phyloP scores from a whole-genome alignment of 169 alveolate species.

The Pseudocohnilembus persalinus region DNA sequence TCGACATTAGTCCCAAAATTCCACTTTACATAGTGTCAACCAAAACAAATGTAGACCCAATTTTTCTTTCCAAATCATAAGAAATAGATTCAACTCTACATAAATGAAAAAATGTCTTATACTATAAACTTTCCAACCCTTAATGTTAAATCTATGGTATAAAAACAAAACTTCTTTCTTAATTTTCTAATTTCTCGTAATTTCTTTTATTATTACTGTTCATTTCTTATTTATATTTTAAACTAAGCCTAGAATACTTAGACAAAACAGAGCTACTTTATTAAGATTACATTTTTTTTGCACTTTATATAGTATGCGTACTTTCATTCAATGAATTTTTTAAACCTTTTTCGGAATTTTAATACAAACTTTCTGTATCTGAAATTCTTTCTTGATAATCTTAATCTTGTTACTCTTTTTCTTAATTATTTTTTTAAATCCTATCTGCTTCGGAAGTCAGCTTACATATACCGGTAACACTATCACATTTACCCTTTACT shows the following conservation, averaged over 20 bases:
- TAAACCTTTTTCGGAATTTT: not conserved
- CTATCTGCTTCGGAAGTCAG: constrained; percentile 25
- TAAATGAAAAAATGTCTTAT: constrained; percentile 78
- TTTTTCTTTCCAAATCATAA: constrained; percentile 65
- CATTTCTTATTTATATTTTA: not conserved
- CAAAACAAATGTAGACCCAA: constrained; percentile 69
- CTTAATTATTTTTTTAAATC: not conserved
- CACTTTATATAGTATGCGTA: too few relatives aligned
- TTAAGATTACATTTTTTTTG: too few relatives aligned
- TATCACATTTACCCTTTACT: constrained; percentile 69
- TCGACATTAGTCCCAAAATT: constrained; percentile 63
- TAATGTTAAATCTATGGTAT: constrained; percentile 64
- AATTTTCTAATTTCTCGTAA: not conserved
- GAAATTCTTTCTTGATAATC: not conserved
- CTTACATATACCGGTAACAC: constrained; percentile 58
- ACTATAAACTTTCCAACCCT: constrained; percentile 66
- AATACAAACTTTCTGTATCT: not conserved
- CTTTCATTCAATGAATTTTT: not conserved
- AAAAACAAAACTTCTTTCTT: constrained; percentile 48
- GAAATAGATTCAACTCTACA: constrained; percentile 76
- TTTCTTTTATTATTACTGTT: not conserved
- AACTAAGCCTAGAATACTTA: not conserved
- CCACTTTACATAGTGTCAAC: constrained; percentile 72
- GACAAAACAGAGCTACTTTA: too few relatives aligned
- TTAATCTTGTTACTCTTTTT: not conserved